Percentiles rank a stretch among this genome's conserved stretches.
Conservation (phyloP, 2,329 filamentous ascomycete species). For the Tolypocladium guangdongense region DNA sequence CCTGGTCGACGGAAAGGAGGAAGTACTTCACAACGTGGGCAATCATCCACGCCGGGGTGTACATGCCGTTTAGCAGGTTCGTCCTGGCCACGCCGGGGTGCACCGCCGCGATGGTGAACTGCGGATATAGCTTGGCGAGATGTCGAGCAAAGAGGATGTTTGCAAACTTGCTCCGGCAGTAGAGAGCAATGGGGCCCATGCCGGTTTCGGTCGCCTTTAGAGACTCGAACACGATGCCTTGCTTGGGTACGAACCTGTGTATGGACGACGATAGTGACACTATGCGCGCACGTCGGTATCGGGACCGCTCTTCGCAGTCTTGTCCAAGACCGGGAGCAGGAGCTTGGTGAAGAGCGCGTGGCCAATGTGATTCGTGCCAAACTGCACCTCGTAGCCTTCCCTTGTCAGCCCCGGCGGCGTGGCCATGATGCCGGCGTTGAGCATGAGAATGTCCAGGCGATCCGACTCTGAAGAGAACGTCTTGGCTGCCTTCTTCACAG, state of each 20-base stretch:
- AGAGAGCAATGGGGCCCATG: constrained; percentile 11
- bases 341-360: constrained; percentile 33
- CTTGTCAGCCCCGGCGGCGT: constrained; percentile 21
- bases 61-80: constrained; percentile 11
- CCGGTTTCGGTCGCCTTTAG: constrained; percentile 12
- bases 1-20: constrained; percentile 16
- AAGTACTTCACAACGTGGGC: constrained; percentile 7
- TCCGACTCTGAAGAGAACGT: constrained; percentile 20
- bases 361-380: constrained; percentile 38
- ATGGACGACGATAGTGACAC: constrained; percentile 16
- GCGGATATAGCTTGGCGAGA: constrained; percentile 13
- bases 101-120: constrained; percentile 13
- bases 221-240: constrained; percentile 18
- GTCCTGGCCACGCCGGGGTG: constrained; percentile 18
- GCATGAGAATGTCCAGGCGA: constrained; percentile 32
- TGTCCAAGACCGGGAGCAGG: constrained; percentile 18
- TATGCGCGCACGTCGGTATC: constrained; percentile 19
- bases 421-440: constrained; percentile 35
- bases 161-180: constrained; percentile 20
- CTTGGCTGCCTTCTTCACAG: constrained; percentile 28
- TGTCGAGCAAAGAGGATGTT: constrained; percentile 17
- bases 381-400: constrained; percentile 38
- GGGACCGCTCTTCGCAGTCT: constrained; percentile 11
- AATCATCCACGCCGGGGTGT: constrained; percentile 4
- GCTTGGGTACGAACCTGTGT: constrained; percentile 10